These are phyloP conservation scores for Suillus cothurnatus DNA, from an alignment of 768 basidiomycete genomes.

Conservation along the genomic window DNA sequence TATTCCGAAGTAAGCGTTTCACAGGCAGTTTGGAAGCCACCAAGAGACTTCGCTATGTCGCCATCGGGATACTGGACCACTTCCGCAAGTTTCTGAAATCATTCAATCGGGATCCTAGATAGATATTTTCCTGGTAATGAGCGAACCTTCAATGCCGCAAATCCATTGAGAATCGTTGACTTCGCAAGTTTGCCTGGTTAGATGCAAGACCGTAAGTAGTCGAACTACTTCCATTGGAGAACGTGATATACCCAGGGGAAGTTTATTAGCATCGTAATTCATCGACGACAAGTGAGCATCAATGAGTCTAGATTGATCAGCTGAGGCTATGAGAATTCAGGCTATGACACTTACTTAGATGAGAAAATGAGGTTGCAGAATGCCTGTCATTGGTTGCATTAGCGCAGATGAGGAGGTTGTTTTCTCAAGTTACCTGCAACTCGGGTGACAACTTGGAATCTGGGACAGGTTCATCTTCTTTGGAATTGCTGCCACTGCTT, in stretches of 20 bases:
- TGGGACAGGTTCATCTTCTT: conserved; percentile 43
- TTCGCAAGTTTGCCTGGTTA: conserved; percentile 59
- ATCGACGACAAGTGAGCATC: conserved; percentile 58
- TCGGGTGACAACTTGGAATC: conserved; percentile 46
- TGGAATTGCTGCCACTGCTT: conserved; percentile 16
- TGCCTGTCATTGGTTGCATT: conserved; percentile 28
- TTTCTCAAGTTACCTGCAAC: conserved; percentile 40
- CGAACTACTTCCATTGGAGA: background rate
- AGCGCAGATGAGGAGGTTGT: background rate
- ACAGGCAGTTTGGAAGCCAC: conserved; percentile 42
- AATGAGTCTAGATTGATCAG: conserved; percentile 42
- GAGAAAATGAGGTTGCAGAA: conserved; percentile 57
- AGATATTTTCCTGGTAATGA: background rate
- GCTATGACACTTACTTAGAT: conserved; percentile 36
- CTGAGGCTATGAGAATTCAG: background rate
- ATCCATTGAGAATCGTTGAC: conserved; percentile 59
- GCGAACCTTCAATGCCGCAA: conserved; percentile 55
- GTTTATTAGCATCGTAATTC: conserved; percentile 68
- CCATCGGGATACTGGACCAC: conserved; percentile 50
- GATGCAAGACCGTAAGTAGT: background rate
- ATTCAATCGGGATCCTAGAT: background rate
- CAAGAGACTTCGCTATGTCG: conserved; percentile 38
- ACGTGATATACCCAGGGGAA: conserved; percentile 51
- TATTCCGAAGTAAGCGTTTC: conserved; percentile 52
- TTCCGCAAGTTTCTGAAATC: conserved; percentile 47